Evolutionary conservation across 495 filamentous ascomycete genomes (phyloP).

Genomic region (Hypoxylon crocopeplum): DNA sequence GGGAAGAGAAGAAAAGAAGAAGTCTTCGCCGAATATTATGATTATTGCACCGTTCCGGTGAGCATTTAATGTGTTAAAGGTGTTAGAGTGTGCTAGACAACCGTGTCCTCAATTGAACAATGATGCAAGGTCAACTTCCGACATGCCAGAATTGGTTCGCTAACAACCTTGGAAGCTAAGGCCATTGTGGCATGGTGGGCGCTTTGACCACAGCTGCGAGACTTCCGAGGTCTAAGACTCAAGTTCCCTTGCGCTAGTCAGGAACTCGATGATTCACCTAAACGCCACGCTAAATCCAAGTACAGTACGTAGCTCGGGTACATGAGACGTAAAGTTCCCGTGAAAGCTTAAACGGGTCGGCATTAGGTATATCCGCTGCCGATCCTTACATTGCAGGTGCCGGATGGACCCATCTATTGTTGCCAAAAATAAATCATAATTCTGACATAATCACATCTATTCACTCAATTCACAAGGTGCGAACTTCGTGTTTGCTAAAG

Average conservation of each 20-base stretch:
- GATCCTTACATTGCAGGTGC: too few relatives aligned
- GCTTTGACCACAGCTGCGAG: constrained; percentile 14
- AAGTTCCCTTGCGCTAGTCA: constrained; percentile 3
- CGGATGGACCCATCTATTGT: too few relatives aligned
- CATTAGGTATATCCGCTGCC: too few relatives aligned
- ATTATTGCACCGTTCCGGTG: too few relatives aligned
- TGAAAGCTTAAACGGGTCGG: too few relatives aligned
- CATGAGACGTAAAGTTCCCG: too few relatives aligned
- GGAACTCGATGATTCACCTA: constrained; percentile 1
- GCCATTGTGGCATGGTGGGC: constrained; percentile 16
- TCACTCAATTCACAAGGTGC: background rate
- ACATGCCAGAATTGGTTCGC: constrained; percentile 38
- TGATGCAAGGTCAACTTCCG: constrained; percentile 40
- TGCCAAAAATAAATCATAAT: constrained; percentile 28
- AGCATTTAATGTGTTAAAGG: constrained; percentile 20
- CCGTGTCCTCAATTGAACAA: constrained; percentile 46
- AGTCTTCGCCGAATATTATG: too few relatives aligned
- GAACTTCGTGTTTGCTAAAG: too few relatives aligned
- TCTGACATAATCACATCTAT: constrained; percentile 19
- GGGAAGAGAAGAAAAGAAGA: background rate
- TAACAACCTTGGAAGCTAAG: constrained; percentile 21
- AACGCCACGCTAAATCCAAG: background rate
- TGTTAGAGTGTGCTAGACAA: constrained; percentile 34
- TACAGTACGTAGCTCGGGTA: too few relatives aligned
- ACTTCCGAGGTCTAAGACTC: background rate